phyloP scores from a whole-genome alignment of 768 basidiomycete species.

The Mycena albidolilacea region DNA sequence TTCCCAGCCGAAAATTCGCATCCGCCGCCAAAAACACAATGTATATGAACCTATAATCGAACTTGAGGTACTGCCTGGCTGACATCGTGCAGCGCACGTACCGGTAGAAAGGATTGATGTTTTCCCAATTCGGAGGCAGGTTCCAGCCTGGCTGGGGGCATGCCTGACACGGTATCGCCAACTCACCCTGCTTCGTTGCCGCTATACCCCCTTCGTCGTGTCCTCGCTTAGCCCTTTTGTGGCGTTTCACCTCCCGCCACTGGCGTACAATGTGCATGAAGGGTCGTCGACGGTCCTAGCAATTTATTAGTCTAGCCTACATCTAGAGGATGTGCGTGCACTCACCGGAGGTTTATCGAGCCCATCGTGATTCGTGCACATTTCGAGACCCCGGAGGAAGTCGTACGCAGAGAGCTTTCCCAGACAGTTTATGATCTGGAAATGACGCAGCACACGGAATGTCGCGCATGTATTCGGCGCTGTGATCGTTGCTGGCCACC shows the following conservation, averaged over 20 bases:
- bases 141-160: conserved; percentile 34
- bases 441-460: conserved; percentile 25
- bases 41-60: background rate
- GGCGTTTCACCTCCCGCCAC: conserved; percentile 29
- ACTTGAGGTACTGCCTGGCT: background rate
- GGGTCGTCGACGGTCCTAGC: conserved; percentile 26
- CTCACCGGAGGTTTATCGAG: conserved; percentile 26
- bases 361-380: background rate
- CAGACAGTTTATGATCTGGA: conserved; percentile 34
- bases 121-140: conserved; percentile 33
- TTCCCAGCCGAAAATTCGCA: background rate
- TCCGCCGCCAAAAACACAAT: background rate
- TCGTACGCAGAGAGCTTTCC: conserved; percentile 36
- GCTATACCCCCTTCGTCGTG: background rate
- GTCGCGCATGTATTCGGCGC: conserved; percentile 34
- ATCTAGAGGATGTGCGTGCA: background rate
- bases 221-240: conserved; percentile 21
- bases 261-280: conserved; percentile 34
- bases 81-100: background rate
- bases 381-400: conserved; percentile 23
- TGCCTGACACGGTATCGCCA: conserved; percentile 31
- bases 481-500: conserved; percentile 33
- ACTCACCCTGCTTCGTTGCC: background rate
- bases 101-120: background rate
- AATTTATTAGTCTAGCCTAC: background rate